Evolutionary conservation across 2,329 filamentous ascomycete genomes (phyloP), one percentile per base, ranked within the genome.

Genomic region (Penicillium sp.): DNA sequence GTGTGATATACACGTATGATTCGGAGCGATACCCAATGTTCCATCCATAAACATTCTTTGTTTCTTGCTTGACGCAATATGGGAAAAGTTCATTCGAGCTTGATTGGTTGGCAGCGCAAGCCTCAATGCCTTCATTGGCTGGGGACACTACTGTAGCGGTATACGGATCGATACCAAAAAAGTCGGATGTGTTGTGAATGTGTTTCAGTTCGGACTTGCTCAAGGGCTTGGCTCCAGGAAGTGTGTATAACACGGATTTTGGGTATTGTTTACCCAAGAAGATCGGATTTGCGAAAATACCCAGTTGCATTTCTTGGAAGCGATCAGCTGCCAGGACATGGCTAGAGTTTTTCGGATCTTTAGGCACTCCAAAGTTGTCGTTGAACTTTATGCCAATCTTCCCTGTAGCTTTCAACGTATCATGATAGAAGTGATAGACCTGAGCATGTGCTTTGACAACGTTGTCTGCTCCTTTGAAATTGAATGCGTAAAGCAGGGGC

Each of bases 91-190:
- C 63, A 31, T 80, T 76, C 6, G 73, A 76, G 19, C 27, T 50
- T 6, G 66, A 62, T 1, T 69, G 62, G 64, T 86, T 80, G 7
- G 72, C 59, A 1, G 80, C 75, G 63, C 84, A 86, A 6, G 75
- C 75, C 0, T 74, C 70, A 46, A 84, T 77, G 2, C 80, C 82
- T 9, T 71, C 72, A 6, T 70, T 67, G 0, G 82, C 80, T 0
- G 80, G 76, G 2, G 79, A 77, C n/a, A 85, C 79, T 0, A 84
- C 79, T 0, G 80, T 82, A 0, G 82, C 80, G 0, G 82, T 85
- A 71, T 87, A 87, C 0, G 83, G 81, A 61, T 87, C 83, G 38
- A 86, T 79, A 7, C 78, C 82, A 40, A 84, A 77, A 55, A 85
- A 81, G 67, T 86, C 84, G 3, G 80, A 77, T 0, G 81, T 84